Evolutionary conservation across 2,329 filamentous ascomycete genomes (phyloP), one percentile per base, ranked within the genome.

Genomic region (Epichloe elymi): DNA sequence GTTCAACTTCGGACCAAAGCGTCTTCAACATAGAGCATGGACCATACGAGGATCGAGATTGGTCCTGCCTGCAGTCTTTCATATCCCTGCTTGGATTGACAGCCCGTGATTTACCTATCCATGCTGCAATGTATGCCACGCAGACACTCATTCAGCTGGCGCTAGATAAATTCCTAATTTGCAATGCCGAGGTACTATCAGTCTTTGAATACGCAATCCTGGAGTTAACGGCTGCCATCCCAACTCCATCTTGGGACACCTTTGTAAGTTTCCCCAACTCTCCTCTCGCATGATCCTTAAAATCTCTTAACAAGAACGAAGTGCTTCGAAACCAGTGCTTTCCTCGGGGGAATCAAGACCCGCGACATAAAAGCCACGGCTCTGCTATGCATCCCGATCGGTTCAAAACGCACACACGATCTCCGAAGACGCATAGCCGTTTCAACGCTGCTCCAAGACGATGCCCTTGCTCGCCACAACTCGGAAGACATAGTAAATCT

Each of bases 361-460:
- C 30, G 71, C 74, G 55, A 64, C 73, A 67, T 87, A 2, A 77
- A 80, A 50, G 71, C 74, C 50, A 75, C 79, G 43, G 69, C 82
- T 4, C 68, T 88, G 11, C 66, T 73, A 17, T 72, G 74, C 42
- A 72, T 91, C 15, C 79, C 85, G 0, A 67, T 75, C 10, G 70
- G 68, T 5, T 73, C 69, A 3, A 58, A 69, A 0, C 65, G 65
- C 15, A 65, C 77, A 1, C 76, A 83, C 54, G 76, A 83, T 37
- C 69, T 91, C 30, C 76, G 83, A 35, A 75, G 83, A 11, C 72
- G 82, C 36, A 71, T 93, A 7, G 84, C 86, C 3, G 68, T 83
- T 5, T 74, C 76, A 1, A 82, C 80, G 56, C 71, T 87, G 55
- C 77, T 86, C 54, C 62, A 72, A 33, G 71, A 81, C 55, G 58